Base-by-base conservation (phyloP, 2,329 filamentous ascomycete species). In the Nothopassalora personata region DNA sequence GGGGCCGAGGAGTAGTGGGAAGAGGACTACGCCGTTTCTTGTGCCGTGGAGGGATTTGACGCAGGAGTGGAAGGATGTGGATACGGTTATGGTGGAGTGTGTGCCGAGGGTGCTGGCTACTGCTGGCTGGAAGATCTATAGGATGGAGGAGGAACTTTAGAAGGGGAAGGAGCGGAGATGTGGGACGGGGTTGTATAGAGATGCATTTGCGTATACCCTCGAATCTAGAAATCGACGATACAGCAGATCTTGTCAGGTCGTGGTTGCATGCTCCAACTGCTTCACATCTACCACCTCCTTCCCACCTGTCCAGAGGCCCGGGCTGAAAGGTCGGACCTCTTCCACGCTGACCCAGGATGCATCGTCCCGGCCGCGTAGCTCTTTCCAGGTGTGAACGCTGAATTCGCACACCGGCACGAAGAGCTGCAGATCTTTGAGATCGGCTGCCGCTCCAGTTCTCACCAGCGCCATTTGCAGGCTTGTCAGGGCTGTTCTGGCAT, bases 11-110 rank as follows among this genome's bases (percentile, higher is more conserved):
- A 70, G 68, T 43, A 66, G 64, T 30, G 68, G 67, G 47, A 68
- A 73, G 65, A 58, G 69, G 49, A 69, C 67, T 5, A 73, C 71
- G 51, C 71, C 71, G 13, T 73, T 72, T 59, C 39, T 73, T 27
- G 68, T 72, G 10, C 71, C 71, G 9, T 73, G 71, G 70, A 59
- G 68, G 51, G 71, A 73, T 61, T 51, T 73, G 31, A 68, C 67
- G 33, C 66, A 72, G 63, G 68, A 71, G 49, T 72, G 70, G 70
- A 70, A 68, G 54, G 69, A 72, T 53, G 70, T 73, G 3, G 71
- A 73, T 67, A 62, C 69, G 2, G 71, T 72, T 6, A 73, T 72
- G 71, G 71, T 73, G 28, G 70, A 72, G 56, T 72, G 70, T 53
- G 70, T 72, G 23, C 70, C 70, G 3, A 55, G 67, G 48, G 66